Base-by-base conservation (phyloP, 345 rosid species). In the Cardiospermum halicacabum region DNA sequence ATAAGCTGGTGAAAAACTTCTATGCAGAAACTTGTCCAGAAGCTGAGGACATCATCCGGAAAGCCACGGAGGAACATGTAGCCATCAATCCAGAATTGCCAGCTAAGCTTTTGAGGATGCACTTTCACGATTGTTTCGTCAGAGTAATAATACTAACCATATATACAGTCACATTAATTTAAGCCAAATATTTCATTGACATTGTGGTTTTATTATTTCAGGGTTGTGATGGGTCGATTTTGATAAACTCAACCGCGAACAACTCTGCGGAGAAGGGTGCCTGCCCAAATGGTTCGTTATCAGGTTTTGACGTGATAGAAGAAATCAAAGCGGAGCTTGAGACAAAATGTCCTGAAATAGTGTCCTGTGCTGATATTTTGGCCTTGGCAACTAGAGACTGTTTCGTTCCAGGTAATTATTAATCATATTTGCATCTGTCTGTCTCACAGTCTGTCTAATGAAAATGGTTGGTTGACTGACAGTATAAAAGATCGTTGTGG, bases 161-260 rank as follows among this genome's bases (percentile, higher is more conserved):
- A n/a, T n/a, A n/a, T n/a, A n/a, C n/a, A n/a, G n/a, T n/a, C n/a
- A n/a, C n/a, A n/a, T n/a, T n/a, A n/a, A n/a, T n/a, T n/a, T n/a
- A n/a, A n/a, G n/a, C n/a, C n/a, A n/a, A n/a, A n/a, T n/a, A n/a
- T n/a, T n/a, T n/a, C n/a, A n/a, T n/a, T n/a, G n/a, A n/a, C n/a
- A n/a, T n/a, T n/a, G n/a, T n/a, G n/a, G n/a, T n/a, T n/a, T n/a
- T n/a, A 37, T 53, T 0, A 56, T 64, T 31, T 68, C 68, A 85
- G 95, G 95, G 95, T 22, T 88, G 95, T 65, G 95, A 88, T 34
- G 91, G 57, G 12, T 88, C 95, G 10, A 0, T 88, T 13, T 61
- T 88, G 50, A 53, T 88, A 57, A 75, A 80, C 37, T 75, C 82
- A 31, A 73, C 84, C 0, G 8, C 66, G 2, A 71, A 53, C 47